phyloP scores from a whole-genome alignment of 148 eudicot genomes.

The Fallopia convolvulus region DNA sequence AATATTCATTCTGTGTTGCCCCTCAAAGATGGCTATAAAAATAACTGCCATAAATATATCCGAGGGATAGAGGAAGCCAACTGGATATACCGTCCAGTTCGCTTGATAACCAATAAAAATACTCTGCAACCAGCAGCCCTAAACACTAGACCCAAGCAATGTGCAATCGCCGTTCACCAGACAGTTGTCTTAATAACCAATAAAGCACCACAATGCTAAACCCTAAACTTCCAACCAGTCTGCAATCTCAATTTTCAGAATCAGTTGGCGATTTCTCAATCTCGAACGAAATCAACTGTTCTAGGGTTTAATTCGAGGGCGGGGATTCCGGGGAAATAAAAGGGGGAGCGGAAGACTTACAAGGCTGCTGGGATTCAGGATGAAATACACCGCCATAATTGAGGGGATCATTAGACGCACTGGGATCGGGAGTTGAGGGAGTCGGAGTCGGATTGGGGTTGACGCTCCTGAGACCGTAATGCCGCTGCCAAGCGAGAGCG shows the following conservation, averaged over 20 bases:
- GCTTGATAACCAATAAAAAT: not conserved
- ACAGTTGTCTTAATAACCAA: not conserved
- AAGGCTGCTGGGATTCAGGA: constrained; percentile 56
- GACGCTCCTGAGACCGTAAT: constrained; percentile 18
- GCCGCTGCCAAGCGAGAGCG: constrained; percentile 81
- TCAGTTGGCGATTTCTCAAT: not conserved
- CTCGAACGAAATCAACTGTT: not conserved
- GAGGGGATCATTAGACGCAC: constrained; percentile 50
- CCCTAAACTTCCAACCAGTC: not conserved
- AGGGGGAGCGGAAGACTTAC: constrained; percentile 19
- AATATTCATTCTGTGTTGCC: not conserved
- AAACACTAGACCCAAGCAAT: not conserved
- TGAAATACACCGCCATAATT: constrained; percentile 78
- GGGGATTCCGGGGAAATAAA: not conserved
- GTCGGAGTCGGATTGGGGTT: constrained; percentile 13
- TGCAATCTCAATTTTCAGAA: not conserved
- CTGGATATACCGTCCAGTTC: not conserved
- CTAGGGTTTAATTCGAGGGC: not conserved
- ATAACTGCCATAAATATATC: too few relatives aligned
- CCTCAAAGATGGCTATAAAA: not conserved
- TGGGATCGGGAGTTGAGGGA: constrained; percentile 40
- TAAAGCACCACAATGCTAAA: not conserved
- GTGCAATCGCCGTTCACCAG: not conserved
- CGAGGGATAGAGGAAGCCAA: not conserved
- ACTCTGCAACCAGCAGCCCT: not conserved